Conservation (phyloP, 768 basidiomycete species). For the Roridomyces roridus region DNA sequence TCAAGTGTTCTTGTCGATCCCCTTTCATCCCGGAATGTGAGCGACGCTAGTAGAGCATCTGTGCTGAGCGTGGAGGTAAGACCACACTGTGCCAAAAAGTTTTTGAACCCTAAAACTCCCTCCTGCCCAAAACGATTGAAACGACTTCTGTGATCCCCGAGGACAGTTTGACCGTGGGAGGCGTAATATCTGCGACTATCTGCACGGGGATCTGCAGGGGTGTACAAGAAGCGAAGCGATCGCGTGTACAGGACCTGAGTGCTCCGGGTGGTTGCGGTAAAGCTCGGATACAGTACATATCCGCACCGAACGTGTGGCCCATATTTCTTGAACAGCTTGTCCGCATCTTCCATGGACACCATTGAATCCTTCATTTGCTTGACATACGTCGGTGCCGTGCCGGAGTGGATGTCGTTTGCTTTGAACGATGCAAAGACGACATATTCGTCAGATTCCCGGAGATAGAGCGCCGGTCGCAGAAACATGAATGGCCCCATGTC, state of each 20-base stretch:
- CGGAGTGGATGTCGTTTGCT: too few species aligned
- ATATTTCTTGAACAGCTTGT: too few species aligned
- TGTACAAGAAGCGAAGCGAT: neutral
- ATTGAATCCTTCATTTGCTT: too few species aligned
- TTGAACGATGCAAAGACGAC: too few species aligned
- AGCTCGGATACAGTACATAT: constrained; percentile 2
- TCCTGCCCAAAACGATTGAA: neutral
- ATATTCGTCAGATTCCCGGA: too few species aligned
- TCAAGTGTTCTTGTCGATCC: neutral
- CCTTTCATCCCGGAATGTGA: neutral
- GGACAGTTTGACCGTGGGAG: neutral
- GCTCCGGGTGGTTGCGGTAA: neutral
- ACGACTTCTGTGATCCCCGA: neutral
- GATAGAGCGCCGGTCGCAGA: too few species aligned
- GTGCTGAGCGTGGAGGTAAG: neutral
- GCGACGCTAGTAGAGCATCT: neutral
- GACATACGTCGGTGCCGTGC: too few species aligned
- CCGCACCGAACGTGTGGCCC: too few species aligned
- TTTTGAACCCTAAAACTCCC: neutral
- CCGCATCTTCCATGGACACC: too few species aligned
- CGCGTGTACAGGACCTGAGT: neutral
- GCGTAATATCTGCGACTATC: neutral
- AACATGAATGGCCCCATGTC: too few species aligned
- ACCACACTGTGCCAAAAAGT: neutral
- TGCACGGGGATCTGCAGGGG: neutral